Conservation (phyloP, 1,284 basidiomycete species). For the Takashimella tepidaria region DNA sequence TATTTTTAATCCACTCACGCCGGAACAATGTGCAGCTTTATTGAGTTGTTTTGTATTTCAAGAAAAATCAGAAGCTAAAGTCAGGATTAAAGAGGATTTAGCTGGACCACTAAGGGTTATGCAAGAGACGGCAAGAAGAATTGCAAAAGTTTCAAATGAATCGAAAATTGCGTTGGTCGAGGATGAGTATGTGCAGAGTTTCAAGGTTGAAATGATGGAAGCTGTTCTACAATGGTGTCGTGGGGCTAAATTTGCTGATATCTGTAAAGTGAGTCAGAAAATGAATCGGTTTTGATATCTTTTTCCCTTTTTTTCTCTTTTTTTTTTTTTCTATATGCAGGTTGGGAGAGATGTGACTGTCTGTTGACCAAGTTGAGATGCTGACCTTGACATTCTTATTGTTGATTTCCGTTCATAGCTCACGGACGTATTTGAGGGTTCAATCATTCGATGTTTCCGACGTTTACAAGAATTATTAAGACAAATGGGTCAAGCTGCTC, state of each 20-base stretch:
- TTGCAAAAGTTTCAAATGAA: slow-evolving; percentile 93
- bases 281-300: too few relatives aligned
- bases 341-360: too few relatives aligned
- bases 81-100: slow-evolving; percentile 85
- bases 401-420: slow-evolving; percentile 54
- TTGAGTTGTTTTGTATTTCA: slow-evolving; percentile 95
- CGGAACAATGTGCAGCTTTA: slow-evolving; percentile 88
- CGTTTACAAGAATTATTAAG: slow-evolving; percentile 88
- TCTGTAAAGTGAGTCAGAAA: slow-evolving; percentile 74
- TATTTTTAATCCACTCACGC: slow-evolving; percentile 81
- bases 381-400: slow-evolving; percentile 5
- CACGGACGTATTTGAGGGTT: slow-evolving; percentile 95
- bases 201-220: slow-evolving; percentile 99
- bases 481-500: slow-evolving; percentile 91
- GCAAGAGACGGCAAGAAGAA: slow-evolving; percentile 91
- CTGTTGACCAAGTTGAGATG: not conserved
- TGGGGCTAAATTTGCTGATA: slow-evolving; percentile 92
- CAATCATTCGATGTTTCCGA: slow-evolving; percentile 87
- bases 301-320: too few relatives aligned
- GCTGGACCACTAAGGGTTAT: slow-evolving; percentile 85
- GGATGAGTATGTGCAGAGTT: slow-evolving; percentile 89
- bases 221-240: slow-evolving; percentile 96
- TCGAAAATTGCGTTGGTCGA: slow-evolving; percentile 83
- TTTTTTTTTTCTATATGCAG: too few relatives aligned
- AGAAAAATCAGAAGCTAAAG: slow-evolving; percentile 91